These are phyloP conservation scores for Whalleya microplaca DNA, from an alignment of 2,329 filamentous ascomycete species.

Conservation along the genomic window DNA sequence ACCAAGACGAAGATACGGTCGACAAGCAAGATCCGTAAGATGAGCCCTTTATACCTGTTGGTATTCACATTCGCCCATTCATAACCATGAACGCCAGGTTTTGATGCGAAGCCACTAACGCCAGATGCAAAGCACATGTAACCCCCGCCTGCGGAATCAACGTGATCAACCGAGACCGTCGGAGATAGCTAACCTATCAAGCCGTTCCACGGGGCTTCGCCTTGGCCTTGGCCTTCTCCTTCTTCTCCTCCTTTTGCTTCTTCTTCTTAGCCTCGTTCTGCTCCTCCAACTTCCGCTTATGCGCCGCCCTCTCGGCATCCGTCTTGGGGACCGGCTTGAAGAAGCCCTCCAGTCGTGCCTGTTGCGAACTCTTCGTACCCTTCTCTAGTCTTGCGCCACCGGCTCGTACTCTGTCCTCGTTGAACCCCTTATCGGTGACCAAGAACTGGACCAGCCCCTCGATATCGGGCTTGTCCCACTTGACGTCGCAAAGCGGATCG, in stretches of 20 bases:
- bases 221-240: conserved; percentile 92
- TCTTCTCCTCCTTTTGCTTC: conserved; percentile 90
- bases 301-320: conserved; percentile 77
- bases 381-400: conserved; percentile 82
- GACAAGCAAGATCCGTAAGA: conserved; percentile 9
- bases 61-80: conserved; percentile 18
- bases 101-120: conserved; percentile 26
- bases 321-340: conserved; percentile 93
- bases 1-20: not conserved
- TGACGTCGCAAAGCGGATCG: conserved; percentile 90
- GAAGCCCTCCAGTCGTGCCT: conserved; percentile 91
- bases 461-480: conserved; percentile 93
- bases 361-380: conserved; percentile 88
- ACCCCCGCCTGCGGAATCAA: conserved; percentile 4
- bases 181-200: conserved; percentile 3
- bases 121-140: conserved; percentile 18
- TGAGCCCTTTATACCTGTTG: conserved; percentile 13
- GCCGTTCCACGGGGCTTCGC: conserved; percentile 72
- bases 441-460: conserved; percentile 89
- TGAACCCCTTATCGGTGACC: conserved; percentile 95
- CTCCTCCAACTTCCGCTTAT: conserved; percentile 94
- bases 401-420: conserved; percentile 85
- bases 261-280: conserved; percentile 93
- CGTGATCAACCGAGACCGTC: not conserved
- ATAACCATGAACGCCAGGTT: conserved; percentile 28